phyloP scores from a whole-genome alignment of 176 grass and related monocot species.

The Eleusine coracana region DNA sequence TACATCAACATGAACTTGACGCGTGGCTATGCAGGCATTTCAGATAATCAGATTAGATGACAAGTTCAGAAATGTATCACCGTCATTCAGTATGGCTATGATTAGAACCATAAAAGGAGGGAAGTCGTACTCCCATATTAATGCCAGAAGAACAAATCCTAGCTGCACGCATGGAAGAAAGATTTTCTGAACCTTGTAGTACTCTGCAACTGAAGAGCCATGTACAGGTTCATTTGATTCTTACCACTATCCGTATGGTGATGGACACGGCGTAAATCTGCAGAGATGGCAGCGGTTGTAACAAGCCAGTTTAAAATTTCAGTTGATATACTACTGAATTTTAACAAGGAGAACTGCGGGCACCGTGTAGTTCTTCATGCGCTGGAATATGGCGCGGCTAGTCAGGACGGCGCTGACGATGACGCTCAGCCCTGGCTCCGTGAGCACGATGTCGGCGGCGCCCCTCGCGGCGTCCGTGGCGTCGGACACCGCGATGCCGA shows the following conservation, averaged over 20 bases:
- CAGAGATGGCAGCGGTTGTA: slow-evolving; percentile 21
- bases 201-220: background rate
- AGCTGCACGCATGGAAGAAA: slow-evolving; percentile 47
- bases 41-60: slow-evolving; percentile 1
- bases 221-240: background rate
- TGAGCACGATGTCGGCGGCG: slow-evolving; percentile 90
- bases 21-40: background rate
- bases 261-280: slow-evolving; percentile 96
- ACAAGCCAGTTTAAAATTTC: background rate
- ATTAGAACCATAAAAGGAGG: slow-evolving; percentile 91
- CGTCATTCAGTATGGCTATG: slow-evolving; percentile 88
- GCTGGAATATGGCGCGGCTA: slow-evolving; percentile 82
- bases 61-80: slow-evolving; percentile 49
- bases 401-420: slow-evolving; percentile 79
- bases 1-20: background rate
- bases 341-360: background rate
- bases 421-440: slow-evolving; percentile 80
- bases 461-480: slow-evolving; percentile 77
- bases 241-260: slow-evolving; percentile 91
- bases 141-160: slow-evolving; percentile 78
- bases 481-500: slow-evolving; percentile 83
- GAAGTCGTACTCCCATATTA: slow-evolving; percentile 88
- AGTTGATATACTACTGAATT: background rate
- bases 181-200: background rate
- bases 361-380: slow-evolving; percentile 95